phyloP scores from a whole-genome alignment of 768 basidiomycete genomes.

The Dioszegia aurantiaca region DNA sequence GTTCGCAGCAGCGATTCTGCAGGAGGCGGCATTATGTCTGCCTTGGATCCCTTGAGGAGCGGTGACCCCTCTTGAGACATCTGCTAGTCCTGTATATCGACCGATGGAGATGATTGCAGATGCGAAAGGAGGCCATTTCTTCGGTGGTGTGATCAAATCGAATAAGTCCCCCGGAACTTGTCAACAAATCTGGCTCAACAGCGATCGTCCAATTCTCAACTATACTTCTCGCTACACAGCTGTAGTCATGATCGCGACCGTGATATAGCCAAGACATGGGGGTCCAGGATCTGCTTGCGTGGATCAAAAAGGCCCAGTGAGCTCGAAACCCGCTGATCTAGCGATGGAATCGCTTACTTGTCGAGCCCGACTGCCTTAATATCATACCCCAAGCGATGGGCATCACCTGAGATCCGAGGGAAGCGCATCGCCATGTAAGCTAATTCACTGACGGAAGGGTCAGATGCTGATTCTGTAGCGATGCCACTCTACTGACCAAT shows the following conservation, averaged over 20 bases:
- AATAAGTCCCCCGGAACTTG: neutral
- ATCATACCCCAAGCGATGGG: constrained; percentile 38
- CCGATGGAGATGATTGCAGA: neutral
- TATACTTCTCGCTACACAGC: neutral
- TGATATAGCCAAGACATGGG: constrained; percentile 25
- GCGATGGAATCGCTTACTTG: neutral
- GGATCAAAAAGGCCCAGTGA: constrained; percentile 40
- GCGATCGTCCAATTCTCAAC: neutral
- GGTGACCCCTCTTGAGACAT: constrained; percentile 2
- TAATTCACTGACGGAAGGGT: neutral
- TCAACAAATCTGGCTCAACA: neutral
- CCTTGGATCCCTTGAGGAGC: neutral
- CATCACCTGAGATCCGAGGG: constrained; percentile 31
- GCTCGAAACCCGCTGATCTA: neutral
- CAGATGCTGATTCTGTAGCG: constrained; percentile 19
- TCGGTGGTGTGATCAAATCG: neutral
- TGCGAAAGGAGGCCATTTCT: too few relatives aligned
- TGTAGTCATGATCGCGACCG: neutral
- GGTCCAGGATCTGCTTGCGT: constrained; percentile 34
- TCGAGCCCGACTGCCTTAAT: constrained; percentile 30
- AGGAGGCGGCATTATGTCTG: neutral
- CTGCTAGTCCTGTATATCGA: neutral
- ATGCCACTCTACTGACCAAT: constrained; percentile 49
- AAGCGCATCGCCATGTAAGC: constrained; percentile 45
- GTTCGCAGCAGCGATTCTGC: constrained; percentile 8